Conservation (phyloP, 2,329 filamentous ascomycete species). For the Monosporascus cannonballus region DNA sequence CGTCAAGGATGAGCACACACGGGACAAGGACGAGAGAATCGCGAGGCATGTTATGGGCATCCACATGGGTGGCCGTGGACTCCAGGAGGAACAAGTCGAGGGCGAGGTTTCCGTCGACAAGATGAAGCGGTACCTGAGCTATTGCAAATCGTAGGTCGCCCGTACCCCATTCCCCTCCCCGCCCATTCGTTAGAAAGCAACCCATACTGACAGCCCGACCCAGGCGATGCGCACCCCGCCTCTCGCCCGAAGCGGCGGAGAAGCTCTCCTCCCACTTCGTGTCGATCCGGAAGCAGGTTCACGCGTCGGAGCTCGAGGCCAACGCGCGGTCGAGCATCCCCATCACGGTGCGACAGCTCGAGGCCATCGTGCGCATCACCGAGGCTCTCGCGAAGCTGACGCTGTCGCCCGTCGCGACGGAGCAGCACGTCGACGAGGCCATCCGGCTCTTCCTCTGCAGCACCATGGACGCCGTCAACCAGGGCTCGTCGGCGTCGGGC, state of each 20-base stretch:
- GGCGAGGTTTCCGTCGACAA: constrained; percentile 91
- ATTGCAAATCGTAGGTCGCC: constrained; percentile 83
- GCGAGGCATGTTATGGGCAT: constrained; percentile 96
- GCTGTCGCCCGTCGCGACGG: constrained; percentile 78
- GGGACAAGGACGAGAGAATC: constrained; percentile 84
- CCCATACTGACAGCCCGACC: constrained; percentile 2
- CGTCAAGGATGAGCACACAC: constrained; percentile 89
- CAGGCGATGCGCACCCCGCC: constrained; percentile 84
- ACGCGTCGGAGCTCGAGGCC: constrained; percentile 81
- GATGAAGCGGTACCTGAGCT: constrained; percentile 95
- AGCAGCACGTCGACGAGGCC: constrained; percentile 91
- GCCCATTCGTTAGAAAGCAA: constrained; percentile 20
- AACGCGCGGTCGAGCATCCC: constrained; percentile 90
- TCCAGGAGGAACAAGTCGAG: constrained; percentile 69
- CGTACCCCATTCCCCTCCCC: neutral
- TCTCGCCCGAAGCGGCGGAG: constrained; percentile 86
- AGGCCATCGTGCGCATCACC: constrained; percentile 95
- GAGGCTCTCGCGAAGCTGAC: constrained; percentile 91
- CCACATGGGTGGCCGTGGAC: constrained; percentile 82
- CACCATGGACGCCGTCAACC: constrained; percentile 96
- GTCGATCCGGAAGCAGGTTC: constrained; percentile 88
- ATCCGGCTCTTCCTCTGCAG: constrained; percentile 93
- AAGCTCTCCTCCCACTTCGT: constrained; percentile 97
- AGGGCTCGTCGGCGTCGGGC: constrained; percentile 50
- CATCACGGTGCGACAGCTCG: constrained; percentile 94